These are phyloP conservation scores for Xylariaceae sp. DNA, from an alignment of 2,329 filamentous ascomycete species.

Conservation along the genomic window DNA sequence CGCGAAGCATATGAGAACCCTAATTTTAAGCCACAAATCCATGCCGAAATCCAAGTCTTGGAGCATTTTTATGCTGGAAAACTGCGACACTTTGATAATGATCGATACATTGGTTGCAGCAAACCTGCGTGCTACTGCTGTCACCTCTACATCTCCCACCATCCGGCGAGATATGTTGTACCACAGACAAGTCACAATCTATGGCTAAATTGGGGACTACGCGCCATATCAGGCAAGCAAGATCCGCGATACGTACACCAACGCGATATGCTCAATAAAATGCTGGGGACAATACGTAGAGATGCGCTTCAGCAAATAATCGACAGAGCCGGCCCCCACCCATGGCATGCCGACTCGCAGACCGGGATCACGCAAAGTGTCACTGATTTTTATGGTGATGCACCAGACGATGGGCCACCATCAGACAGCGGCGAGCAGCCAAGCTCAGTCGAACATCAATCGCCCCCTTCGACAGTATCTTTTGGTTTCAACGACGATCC, in stretches of 20 bases:
- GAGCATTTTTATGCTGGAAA: constrained; percentile 41
- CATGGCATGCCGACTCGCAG: constrained; percentile 22
- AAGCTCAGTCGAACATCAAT: too few species aligned
- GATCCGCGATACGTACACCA: constrained; percentile 19
- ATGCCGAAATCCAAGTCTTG: constrained; percentile 47
- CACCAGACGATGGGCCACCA: too few species aligned
- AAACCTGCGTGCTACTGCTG: constrained; percentile 53
- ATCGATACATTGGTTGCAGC: constrained; percentile 49
- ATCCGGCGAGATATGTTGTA: constrained; percentile 33
- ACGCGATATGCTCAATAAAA: constrained; percentile 24
- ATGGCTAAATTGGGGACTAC: constrained; percentile 41
- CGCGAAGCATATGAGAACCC: constrained; percentile 24
- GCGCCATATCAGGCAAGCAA: constrained; percentile 9
- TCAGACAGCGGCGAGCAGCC: too few species aligned
- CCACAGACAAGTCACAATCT: constrained; percentile 39
- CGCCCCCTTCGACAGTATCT: too few species aligned
- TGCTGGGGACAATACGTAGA: constrained; percentile 22
- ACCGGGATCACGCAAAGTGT: constrained; percentile 22
- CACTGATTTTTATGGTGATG: too few species aligned
- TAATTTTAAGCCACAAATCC: constrained; percentile 33
- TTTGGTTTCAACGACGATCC: too few species aligned
- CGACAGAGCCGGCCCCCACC: constrained; percentile 6
- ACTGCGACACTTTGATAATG: constrained; percentile 36
- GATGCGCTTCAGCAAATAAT: constrained; percentile 26
- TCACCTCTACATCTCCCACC: constrained; percentile 41